Base-by-base conservation (phyloP, 2,329 filamentous ascomycete genomes). In the Penicillium crustosum region DNA sequence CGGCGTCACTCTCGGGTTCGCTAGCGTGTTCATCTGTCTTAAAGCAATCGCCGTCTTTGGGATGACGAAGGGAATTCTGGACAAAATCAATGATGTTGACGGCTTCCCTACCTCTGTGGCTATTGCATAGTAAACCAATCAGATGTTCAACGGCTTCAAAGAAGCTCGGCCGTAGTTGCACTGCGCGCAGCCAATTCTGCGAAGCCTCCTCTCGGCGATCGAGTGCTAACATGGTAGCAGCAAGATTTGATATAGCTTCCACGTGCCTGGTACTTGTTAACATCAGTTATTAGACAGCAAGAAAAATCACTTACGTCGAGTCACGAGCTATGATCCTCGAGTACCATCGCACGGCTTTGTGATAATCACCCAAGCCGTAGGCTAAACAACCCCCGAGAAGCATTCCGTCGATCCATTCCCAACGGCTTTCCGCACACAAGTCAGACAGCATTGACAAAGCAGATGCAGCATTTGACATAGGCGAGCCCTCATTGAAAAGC, bases 61-160 rank as follows among this genome's bases (percentile, higher is more conserved):
- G 68, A 78, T 85, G 69, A 58, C 83, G 84, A 44, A 97, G 78
- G 7, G 87, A 85, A 3, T 82, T 83, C 75, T 99, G 93, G 8
- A 99, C 87, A 69, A 87, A 90, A 64, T 89, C 86, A 65, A 99
- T 96, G 50, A 96, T 87, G 49, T 89, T 86, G 58, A 99, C 87
- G 8, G 94, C 94, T 71, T 97, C 91, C 66, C 84, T 86, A 49
- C 87, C 89, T 61, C 93, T 85, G 57, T 95, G 89, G 60, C 87
- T 90, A 49, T 84, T 86, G 71, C 93, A 97, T 19, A 97, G 76
- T 47, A 97, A 79, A 1, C 92, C 91, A 31, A 97, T 90, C 1
- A 99, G 83, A 78, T 97, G 93, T 72, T 99, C 94, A 3, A 94
- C 91, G 8, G 94, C 93, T 77, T 99, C 94, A 57, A 99, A 89